These are phyloP conservation scores for Blastosporella zonata DNA, from an alignment of 1,284 basidiomycete species.

Conservation along the genomic window DNA sequence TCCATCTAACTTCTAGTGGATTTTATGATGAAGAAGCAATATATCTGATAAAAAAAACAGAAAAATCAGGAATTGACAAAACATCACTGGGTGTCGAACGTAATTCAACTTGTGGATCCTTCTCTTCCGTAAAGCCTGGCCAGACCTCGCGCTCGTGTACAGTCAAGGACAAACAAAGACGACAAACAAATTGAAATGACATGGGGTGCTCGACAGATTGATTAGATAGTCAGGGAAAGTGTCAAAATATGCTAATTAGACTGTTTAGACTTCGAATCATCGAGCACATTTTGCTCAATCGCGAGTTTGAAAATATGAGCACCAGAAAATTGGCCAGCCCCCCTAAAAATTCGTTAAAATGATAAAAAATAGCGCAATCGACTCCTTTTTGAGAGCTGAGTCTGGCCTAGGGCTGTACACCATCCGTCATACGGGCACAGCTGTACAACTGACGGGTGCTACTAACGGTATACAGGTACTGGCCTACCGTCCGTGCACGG, in stretches of 20 bases:
- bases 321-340: not conserved
- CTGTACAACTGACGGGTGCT: not conserved
- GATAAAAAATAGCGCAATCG: not conserved
- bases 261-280: not conserved
- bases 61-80: too few relatives aligned
- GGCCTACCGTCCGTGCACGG: not conserved
- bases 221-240: not conserved
- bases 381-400: not conserved
- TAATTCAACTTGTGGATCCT: too few relatives aligned
- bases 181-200: not conserved
- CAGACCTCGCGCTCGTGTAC: too few relatives aligned
- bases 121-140: too few relatives aligned
- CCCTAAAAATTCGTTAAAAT: not conserved
- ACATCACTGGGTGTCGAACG: too few relatives aligned
- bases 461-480: not conserved
- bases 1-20: too few relatives aligned
- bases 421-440: not conserved
- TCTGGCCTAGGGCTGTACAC: not conserved
- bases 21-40: too few relatives aligned
- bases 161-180: not conserved
- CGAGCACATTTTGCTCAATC: not conserved
- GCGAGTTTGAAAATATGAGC: not conserved
- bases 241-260: not conserved
- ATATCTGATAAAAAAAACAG: too few relatives aligned
- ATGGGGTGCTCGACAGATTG: not conserved